A percentile compares a stretch with the other conserved stretches of the same genome.
Conservation (phyloP, 2,329 filamentous ascomycete genomes). For the Talaromyces sp. region DNA sequence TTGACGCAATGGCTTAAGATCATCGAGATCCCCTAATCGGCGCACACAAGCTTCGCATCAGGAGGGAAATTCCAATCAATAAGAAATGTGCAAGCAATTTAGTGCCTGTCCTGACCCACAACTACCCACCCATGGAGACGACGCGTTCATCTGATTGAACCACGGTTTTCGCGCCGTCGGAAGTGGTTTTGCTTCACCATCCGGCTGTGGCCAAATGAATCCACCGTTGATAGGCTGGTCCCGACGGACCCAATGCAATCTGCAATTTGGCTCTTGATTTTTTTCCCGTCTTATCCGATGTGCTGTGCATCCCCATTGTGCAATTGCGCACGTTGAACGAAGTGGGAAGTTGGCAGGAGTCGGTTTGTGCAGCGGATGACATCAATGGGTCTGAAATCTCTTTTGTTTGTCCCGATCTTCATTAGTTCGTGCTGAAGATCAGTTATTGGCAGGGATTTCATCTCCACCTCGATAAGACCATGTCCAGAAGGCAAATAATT, state of each 20-base stretch:
- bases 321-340: too few species aligned
- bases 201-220: neutral
- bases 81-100: conserved; percentile 2
- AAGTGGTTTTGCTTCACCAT: conserved; percentile 4
- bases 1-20: conserved; percentile 21
- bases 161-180: conserved; percentile 3
- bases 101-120: conserved; percentile 23
- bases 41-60: conserved; percentile 8
- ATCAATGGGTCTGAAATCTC: neutral
- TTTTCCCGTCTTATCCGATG: neutral
- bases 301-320: neutral
- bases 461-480: neutral
- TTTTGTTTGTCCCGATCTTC: neutral
- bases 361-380: neutral
- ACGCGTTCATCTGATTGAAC: conserved; percentile 13
- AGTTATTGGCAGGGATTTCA: neutral
- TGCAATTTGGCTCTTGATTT: neutral
- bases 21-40: conserved; percentile 16
- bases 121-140: neutral
- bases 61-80: conserved; percentile 12
- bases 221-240: neutral
- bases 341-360: neutral
- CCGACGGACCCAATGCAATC: neutral
- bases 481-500: too few species aligned
- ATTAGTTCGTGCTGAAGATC: neutral